Percentiles rank a stretch among this genome's conserved stretches.
phyloP scores from a whole-genome alignment of 2,329 filamentous ascomycete species.

The Clarireedia homoeocarpa region DNA sequence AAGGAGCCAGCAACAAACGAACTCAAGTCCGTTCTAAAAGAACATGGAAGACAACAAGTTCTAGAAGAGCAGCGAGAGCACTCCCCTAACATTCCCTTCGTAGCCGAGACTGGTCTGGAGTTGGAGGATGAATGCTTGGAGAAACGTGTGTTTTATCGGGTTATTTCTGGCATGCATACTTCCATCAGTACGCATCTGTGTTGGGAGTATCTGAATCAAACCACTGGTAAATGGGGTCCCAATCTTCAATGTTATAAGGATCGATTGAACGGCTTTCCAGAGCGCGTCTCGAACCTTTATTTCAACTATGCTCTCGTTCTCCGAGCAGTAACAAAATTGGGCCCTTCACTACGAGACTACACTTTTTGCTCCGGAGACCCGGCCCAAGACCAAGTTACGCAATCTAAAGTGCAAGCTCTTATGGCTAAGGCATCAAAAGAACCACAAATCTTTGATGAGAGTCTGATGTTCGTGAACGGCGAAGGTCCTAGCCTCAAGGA shows the following conservation, averaged over 20 bases:
- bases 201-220: conserved; percentile 93
- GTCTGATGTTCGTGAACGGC: conserved; percentile 82
- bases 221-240: conserved; percentile 84
- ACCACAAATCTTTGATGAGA: conserved; percentile 88
- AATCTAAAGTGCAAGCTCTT: conserved; percentile 71
- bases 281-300: conserved; percentile 94
- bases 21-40: conserved; percentile 53
- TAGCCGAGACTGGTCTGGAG: conserved; percentile 59
- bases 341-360: conserved; percentile 70
- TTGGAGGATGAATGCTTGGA: conserved; percentile 89
- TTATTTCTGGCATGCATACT: conserved; percentile 96
- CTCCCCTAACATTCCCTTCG: conserved; percentile 46
- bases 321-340: conserved; percentile 83
- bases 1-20: conserved; percentile 45
- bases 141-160: conserved; percentile 95
- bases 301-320: conserved; percentile 98
- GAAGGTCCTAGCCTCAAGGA: conserved; percentile 78
- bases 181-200: conserved; percentile 95
- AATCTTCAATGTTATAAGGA: conserved; percentile 84
- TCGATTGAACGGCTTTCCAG: conserved; percentile 76
- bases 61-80: conserved; percentile 53
- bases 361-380: conserved; percentile 88
- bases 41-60: conserved; percentile 50
- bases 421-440: conserved; percentile 60
- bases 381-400: conserved; percentile 69